Base-by-base conservation (phyloP, 192 early-diverging fungal genomes). In the Rhizophagus clarus region DNA sequence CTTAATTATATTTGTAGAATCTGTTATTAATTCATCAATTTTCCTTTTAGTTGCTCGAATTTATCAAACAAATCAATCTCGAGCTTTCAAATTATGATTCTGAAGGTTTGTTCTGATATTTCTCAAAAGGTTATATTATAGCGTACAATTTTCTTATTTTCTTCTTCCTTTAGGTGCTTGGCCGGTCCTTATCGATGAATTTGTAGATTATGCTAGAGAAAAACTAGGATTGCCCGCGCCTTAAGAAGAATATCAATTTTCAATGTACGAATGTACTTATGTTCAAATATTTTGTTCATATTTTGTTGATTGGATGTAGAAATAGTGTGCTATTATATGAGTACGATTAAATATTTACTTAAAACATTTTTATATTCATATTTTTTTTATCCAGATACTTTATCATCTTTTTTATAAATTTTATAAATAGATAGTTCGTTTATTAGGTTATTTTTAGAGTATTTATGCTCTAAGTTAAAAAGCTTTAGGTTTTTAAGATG, bases 131-230 rank as follows among this genome's bases (percentile, higher is more conserved):
- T 47, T 34, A 4, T 32, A 75, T 60, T 74, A 2, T 49, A 26
- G 17, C 22, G 3, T 28, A 34, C 17, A 0, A 22, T 29, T 60
- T 60, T 31, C 72, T 60, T 17, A 66, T 66, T 28, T 62, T 62
- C 31, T 31, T 45, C 15, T 67, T 56, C 29, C 15, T 61, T n/a
- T 82, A 82, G 89, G 94, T 47, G 95, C 95, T 60, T 96, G 95
- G 95, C 95, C 95, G 15, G 89, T 93, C 72, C 84, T 96, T 37
- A 94, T 96, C 82, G 95, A 96, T 77, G 89, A 93, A 49, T 75
- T 75, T 75, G 74, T 75, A 31, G 74, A 75, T 29, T 75, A 75
- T 56, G 26, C 29, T 28, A 75, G 74, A 60, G 74, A 75, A 32
- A 71, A 71, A 22, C 9, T 71, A n/a, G 51, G 51, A 56, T 56